A percentile compares a stretch with the other conserved stretches of the same genome.
phyloP scores from a whole-genome alignment of 2,329 filamentous ascomycete species.

The Fusarium tanahbumbuense region DNA sequence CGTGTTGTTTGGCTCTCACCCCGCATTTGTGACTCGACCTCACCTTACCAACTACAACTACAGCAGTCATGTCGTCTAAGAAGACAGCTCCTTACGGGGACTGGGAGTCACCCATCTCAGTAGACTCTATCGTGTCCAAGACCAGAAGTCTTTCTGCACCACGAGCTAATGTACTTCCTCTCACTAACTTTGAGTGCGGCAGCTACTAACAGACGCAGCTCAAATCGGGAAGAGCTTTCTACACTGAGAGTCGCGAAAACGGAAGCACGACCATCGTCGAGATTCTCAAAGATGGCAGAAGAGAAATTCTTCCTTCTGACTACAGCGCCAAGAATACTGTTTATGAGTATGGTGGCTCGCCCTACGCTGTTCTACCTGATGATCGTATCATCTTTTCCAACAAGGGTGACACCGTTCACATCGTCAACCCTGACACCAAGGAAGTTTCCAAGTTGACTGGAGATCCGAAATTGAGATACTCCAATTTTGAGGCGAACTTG shows the following conservation, averaged over 20 bases:
- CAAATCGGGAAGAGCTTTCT: constrained; percentile 52
- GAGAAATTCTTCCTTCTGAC: constrained; percentile 57
- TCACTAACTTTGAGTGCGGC: too few species aligned
- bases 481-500: constrained; percentile 59
- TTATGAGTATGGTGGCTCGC: constrained; percentile 65
- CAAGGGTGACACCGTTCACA: constrained; percentile 55
- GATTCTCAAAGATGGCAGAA: constrained; percentile 48
- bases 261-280: constrained; percentile 60
- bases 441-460: constrained; percentile 50
- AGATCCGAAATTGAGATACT: constrained; percentile 55
- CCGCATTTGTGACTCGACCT: constrained; percentile 24
- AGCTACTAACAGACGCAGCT: constrained; percentile 28
- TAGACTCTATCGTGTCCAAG: constrained; percentile 53
- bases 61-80: constrained; percentile 27
- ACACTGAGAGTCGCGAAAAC: constrained; percentile 52
- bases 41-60: neutral
- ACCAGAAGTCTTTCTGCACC: constrained; percentile 50
- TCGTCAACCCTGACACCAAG: constrained; percentile 54
- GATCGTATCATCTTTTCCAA: constrained; percentile 61
- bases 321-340: constrained; percentile 59
- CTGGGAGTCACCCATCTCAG: constrained; percentile 55
- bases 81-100: constrained; percentile 51
- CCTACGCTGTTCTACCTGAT: constrained; percentile 55
- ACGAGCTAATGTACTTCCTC: constrained; percentile 50
- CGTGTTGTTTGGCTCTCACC: neutral